Evolutionary conservation across 1,284 basidiomycete species (phyloP).

Genomic region (Inonotus hispidus): DNA sequence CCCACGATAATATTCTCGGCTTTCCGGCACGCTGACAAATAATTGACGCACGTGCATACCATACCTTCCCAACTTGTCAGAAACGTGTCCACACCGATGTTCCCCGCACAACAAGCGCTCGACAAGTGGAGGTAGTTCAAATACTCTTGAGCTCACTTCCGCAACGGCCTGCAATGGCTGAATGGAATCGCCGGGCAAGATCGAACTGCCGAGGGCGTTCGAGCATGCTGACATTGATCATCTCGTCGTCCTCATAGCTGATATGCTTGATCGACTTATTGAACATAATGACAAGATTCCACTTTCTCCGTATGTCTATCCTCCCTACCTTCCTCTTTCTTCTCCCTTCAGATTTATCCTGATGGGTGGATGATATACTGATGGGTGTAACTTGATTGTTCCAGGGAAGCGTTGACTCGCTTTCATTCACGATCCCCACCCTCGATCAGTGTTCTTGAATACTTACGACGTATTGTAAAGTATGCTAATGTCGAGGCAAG

Average conservation of each 20-base stretch:
- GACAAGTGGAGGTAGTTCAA: not conserved
- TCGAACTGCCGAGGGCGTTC: slow-evolving; percentile 69
- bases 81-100: not conserved
- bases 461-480: slow-evolving; percentile 84
- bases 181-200: slow-evolving; percentile 63
- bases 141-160: not conserved
- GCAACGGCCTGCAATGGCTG: slow-evolving; percentile 5
- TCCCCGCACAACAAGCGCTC: too few species aligned
- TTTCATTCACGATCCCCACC: slow-evolving; percentile 92
- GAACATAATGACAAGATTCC: slow-evolving; percentile 92
- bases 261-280: slow-evolving; percentile 91
- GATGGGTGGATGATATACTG: too few species aligned
- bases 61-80: not conserved
- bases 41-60: not conserved
- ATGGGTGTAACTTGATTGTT: not conserved
- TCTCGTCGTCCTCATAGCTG: slow-evolving; percentile 83
- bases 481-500: slow-evolving; percentile 90
- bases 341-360: too few species aligned
- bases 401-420: slow-evolving; percentile 77
- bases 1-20: not conserved
- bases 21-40: not conserved
- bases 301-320: slow-evolving; percentile 57
- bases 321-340: not conserved
- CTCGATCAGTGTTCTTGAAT: slow-evolving; percentile 80
- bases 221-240: slow-evolving; percentile 75